Evolutionary conservation across 768 basidiomycete species (phyloP), one percentile per base, ranked within the genome.

Genomic region (Trichaptum fuscoviolaceum): DNA sequence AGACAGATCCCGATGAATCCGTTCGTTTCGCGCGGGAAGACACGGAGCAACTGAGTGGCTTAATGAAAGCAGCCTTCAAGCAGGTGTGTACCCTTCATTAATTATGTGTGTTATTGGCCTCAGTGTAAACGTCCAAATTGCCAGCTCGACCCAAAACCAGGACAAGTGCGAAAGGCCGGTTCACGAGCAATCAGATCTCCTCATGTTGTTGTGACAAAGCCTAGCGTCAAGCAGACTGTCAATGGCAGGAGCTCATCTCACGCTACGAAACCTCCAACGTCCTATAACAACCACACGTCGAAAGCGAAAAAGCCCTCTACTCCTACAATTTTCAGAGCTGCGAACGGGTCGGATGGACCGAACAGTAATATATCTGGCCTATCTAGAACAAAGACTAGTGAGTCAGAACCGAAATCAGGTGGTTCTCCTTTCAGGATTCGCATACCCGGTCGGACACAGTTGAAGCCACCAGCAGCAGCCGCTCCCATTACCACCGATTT

Each of bases 1-100:
- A 77, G 65, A 77, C 76, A 24, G 74, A 77, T 58, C 30, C 62
- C 57, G 74, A 75, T 23, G 57, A 63, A 58, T 23, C 65, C 68
- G 61, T 75, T 36, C 24, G 65, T 12, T 65, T 58, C 57, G 62
- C 65, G 77, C 74, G 77, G 77, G 57, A 77, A 77, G 65, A 76
- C 71, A 25, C 65, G 73, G 4, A 70, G 70, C 58, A 74, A 64
- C 36, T 57, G 68, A 42, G 63, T 62, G 18, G 71, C 23, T 61
- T 61, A 23, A 61, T 61, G 59, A 61, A 18, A 17, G 59, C 12
- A 59, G 67, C 71, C 69, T 65, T 64, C 68, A 4, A 20, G 62
- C 26, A 75, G 72, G 64, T 63, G 52, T 67, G 57, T 58, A 42
- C 64, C 65, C 65, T 24, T 58, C 12, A 68, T 71, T 61, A 17